phyloP scores from a whole-genome alignment of 2,329 filamentous ascomycete genomes.

The Myotisia sp. region DNA sequence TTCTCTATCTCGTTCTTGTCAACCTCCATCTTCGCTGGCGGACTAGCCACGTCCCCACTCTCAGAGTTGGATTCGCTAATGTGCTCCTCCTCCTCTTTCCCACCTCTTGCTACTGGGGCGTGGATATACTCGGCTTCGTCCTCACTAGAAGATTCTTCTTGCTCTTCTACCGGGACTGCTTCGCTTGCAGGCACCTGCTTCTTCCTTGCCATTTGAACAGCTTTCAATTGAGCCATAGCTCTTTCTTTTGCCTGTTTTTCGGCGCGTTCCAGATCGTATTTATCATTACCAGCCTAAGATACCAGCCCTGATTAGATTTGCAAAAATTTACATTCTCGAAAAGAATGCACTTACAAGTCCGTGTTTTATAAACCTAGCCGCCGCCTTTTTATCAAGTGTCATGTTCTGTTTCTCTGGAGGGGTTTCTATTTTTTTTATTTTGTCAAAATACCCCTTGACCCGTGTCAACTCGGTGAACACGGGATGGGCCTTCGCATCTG shows the following conservation, averaged over 20 bases:
- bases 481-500: slow-evolving; percentile 68
- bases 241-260: slow-evolving; percentile 38
- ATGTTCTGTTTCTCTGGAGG: slow-evolving; percentile 44
- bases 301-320: not conserved
- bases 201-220: slow-evolving; percentile 30
- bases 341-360: slow-evolving; percentile 47
- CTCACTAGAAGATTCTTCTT: not conserved
- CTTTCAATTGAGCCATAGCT: slow-evolving; percentile 36
- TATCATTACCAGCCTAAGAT: slow-evolving; percentile 34
- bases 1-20: not conserved
- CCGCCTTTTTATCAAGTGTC: slow-evolving; percentile 58
- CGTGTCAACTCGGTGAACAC: slow-evolving; percentile 75
- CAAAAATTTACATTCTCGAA: too few relatives aligned
- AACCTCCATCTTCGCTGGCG: too few relatives aligned
- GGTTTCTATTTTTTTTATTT: slow-evolving; percentile 66
- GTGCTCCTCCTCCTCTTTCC: not conserved
- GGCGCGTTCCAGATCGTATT: slow-evolving; percentile 37
- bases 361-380: slow-evolving; percentile 66
- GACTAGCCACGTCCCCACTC: too few relatives aligned
- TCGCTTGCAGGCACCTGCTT: slow-evolving; percentile 10
- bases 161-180: slow-evolving; percentile 9
- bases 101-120: not conserved
- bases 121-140: not conserved
- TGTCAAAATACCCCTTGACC: slow-evolving; percentile 81
- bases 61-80: slow-evolving; percentile 6